phyloP scores from a whole-genome alignment of 2,329 filamentous ascomycete genomes.

The Cytospora piceae region DNA sequence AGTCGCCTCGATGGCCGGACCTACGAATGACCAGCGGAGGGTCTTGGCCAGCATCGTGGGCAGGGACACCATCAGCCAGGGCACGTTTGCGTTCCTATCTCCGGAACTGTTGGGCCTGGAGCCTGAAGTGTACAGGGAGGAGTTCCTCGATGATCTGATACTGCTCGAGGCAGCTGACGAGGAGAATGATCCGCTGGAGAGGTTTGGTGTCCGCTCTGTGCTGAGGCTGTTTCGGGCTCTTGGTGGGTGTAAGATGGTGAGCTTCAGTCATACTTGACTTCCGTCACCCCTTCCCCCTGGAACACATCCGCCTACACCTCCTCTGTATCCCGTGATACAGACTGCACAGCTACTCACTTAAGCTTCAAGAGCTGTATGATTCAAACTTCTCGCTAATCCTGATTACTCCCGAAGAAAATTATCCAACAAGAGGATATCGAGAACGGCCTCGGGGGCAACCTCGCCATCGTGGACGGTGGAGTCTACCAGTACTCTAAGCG shows the following conservation, averaged over 20 bases:
- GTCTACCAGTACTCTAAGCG: conserved; percentile 24
- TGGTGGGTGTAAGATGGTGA: conserved; percentile 17
- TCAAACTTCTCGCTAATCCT: not conserved
- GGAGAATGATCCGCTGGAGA: conserved; percentile 12
- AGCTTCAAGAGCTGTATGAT: too few relatives aligned
- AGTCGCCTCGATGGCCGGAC: conserved; percentile 10
- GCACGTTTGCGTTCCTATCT: conserved; percentile 18
- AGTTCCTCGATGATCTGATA: conserved; percentile 18
- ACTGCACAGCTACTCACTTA: not conserved
- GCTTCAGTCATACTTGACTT: not conserved
- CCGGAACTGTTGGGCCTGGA: conserved; percentile 18
- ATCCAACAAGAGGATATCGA: conserved; percentile 17
- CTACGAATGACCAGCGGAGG: conserved; percentile 11
- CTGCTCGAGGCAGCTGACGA: conserved; percentile 19
- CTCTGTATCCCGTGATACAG: not conserved
- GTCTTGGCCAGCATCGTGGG: conserved; percentile 21
- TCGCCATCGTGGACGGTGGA: conserved; percentile 16
- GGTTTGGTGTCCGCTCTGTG: conserved; percentile 9
- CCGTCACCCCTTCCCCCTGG: not conserved
- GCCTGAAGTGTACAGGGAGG: conserved; percentile 17
- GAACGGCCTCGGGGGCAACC: conserved; percentile 15
- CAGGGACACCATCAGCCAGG: conserved; percentile 8
- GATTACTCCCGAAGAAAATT: not conserved
- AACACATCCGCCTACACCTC: not conserved
- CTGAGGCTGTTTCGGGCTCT: conserved; percentile 9